Base-by-base conservation (phyloP, 1,139 yeast species). In the Barnettozyma hawaiiensis region DNA sequence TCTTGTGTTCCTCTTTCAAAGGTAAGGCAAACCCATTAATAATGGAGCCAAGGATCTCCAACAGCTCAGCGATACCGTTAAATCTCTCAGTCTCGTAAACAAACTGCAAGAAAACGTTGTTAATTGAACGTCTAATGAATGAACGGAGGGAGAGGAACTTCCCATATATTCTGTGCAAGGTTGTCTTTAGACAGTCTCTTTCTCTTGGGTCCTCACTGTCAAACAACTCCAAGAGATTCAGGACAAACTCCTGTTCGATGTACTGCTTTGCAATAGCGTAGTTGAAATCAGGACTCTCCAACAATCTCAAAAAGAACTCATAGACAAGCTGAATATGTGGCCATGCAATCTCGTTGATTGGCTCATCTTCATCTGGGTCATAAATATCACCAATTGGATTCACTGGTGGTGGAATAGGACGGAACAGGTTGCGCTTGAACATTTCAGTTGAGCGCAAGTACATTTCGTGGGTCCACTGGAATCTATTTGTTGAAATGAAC, bases 331-430 rank as follows among this genome's bases (percentile, higher is more conserved):
- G 95, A 97, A 94, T 92, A 63, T 92, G 99, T 5, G 98, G 96
- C 99, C 99, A 92, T 6, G 97, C 92, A 48, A 92, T 78, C 61
- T 94, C 98, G 58, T 81, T 80, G 34, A 92, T 95, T 2, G 97
- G 97, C 65, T 92, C 99, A 66, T 92, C 98, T 66, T 92, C 99
- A 67, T 92, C 98, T 0, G 99, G 98, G 58, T 94, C 98, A 63
- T 77, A 94, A 23, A 92, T 75, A 49, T 94, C 98, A 31, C 98
- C 98, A 33, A 90, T 76, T 4, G 97, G 97, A 62, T 94, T 92
- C 35, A 90, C 96, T 1, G 97, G 97, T 1, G 99, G 98, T 4
- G 98, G 97, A 36, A 92, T 87, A 26, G 97, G 96, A 59, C 99
- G 78, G 64, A 92, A 89, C 44, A 92, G 71, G 65, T 92, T 92